Percentiles rank a stretch among this genome's conserved stretches.
Evolutionary conservation across 1,284 basidiomycete genomes (phyloP).

Genomic region (Limonomyces culmigenus): DNA sequence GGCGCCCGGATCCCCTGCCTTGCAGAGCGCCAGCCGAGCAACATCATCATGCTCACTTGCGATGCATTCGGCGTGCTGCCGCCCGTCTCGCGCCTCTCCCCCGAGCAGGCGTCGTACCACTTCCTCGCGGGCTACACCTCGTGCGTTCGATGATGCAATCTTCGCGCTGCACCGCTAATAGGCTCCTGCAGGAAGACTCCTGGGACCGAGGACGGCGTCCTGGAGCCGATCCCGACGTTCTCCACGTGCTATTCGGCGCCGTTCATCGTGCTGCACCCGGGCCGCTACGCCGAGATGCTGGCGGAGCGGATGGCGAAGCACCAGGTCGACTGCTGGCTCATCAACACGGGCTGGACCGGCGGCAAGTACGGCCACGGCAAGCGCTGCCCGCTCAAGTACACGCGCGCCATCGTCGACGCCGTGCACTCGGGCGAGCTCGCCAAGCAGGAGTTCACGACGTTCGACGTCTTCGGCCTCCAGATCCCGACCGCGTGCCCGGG

Average conservation of each 20-base stretch:
- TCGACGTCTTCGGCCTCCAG: slow-evolving; percentile 64
- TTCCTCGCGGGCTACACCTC: slow-evolving; percentile 96
- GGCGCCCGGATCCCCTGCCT: slow-evolving; percentile 90
- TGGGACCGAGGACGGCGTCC: slow-evolving; percentile 94
- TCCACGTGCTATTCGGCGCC: slow-evolving; percentile 98
- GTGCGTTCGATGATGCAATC: slow-evolving; percentile 20
- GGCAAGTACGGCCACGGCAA: slow-evolving; percentile 87
- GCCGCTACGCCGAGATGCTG: slow-evolving; percentile 94
- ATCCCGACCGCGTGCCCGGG: slow-evolving; percentile 72
- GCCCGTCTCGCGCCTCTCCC: slow-evolving; percentile 84
- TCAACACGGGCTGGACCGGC: slow-evolving; percentile 98
- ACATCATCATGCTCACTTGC: slow-evolving; percentile 97
- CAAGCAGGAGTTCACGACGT: slow-evolving; percentile 76
- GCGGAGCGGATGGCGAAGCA: slow-evolving; percentile 87
- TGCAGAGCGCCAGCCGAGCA: slow-evolving; percentile 73
- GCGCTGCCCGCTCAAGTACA: slow-evolving; percentile 91
- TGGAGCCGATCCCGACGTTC: slow-evolving; percentile 98
- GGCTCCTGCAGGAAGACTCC: slow-evolving; percentile 58
- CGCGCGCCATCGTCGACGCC: slow-evolving; percentile 90
- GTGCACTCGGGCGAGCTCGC: slow-evolving; percentile 90
- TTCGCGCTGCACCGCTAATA: slow-evolving; percentile 3
- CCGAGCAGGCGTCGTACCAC: slow-evolving; percentile 95
- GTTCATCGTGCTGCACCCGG: slow-evolving; percentile 95
- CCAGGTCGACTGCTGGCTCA: slow-evolving; percentile 92
- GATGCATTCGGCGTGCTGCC: slow-evolving; percentile 98